A percentile compares a stretch with the other conserved stretches of the same genome.
These are phyloP conservation scores for Akanthomyces lecanii DNA, from an alignment of 2,329 filamentous ascomycete species.

Conservation along the genomic window DNA sequence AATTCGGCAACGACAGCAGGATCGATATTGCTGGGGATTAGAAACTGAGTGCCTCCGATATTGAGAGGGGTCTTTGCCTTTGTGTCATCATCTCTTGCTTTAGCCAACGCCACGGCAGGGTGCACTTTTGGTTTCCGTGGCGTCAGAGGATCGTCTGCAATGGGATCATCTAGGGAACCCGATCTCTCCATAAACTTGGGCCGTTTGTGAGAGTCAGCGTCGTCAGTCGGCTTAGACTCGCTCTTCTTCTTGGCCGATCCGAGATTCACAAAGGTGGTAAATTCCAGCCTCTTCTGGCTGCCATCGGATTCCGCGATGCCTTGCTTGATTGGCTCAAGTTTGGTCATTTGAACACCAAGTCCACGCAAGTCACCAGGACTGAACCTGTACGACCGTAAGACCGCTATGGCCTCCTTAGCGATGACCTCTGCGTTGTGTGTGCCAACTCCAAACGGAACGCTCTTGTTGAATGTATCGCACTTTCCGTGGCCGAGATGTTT, in stretches of 20 bases:
- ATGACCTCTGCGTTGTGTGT: conserved; percentile 71
- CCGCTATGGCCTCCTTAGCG: conserved; percentile 77
- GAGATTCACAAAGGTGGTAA: conserved; percentile 51
- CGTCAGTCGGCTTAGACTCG: conserved; percentile 49
- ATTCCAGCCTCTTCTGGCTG: conserved; percentile 75
- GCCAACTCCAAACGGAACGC: conserved; percentile 72
- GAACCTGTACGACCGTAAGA: conserved; percentile 76
- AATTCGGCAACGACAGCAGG: conserved; percentile 77
- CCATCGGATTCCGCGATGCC: conserved; percentile 55
- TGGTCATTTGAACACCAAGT: conserved; percentile 89
- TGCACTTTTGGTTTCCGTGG: conserved; percentile 50
- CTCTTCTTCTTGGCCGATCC: conserved; percentile 37
- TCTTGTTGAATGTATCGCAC: conserved; percentile 93
- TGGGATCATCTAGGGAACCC: conserved; percentile 44
- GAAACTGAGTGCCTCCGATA: conserved; percentile 82
- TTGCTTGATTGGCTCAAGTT: conserved; percentile 73
- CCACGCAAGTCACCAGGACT: conserved; percentile 91
- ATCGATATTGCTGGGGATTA: conserved; percentile 81
- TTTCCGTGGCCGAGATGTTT: conserved; percentile 95
- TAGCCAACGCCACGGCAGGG: conserved; percentile 49
- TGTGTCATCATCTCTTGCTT: conserved; percentile 45
- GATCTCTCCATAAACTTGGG: conserved; percentile 28
- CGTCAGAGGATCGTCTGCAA: conserved; percentile 51
- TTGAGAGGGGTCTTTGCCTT: conserved; percentile 68
- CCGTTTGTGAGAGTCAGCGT: conserved; percentile 35